Evolutionary conservation across 2,329 filamentous ascomycete species (phyloP).

Genomic region (Ascochyta pisi): DNA sequence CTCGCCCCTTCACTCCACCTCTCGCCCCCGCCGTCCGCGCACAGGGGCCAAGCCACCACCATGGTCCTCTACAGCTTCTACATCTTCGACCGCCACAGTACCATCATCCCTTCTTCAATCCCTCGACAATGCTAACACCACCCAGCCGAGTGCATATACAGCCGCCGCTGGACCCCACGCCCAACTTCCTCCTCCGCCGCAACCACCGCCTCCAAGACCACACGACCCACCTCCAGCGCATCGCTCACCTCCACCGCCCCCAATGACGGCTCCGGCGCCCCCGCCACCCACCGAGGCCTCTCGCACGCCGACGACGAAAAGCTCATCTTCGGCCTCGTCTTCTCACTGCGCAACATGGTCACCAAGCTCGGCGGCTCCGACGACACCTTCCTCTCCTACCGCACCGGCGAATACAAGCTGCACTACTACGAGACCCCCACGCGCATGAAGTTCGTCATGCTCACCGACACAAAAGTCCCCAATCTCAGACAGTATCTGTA

Average conservation of each 20-base stretch:
- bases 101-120: not conserved
- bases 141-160: conserved; percentile 96
- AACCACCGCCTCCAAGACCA: conserved; percentile 48
- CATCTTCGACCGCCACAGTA: conserved; percentile 99
- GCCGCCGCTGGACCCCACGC: conserved; percentile 76
- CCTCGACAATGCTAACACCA: conserved; percentile 17
- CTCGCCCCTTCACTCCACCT: conserved; percentile 11
- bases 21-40: not conserved
- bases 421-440: conserved; percentile 99
- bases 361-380: conserved; percentile 93
- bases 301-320: conserved; percentile 85
- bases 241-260: conserved; percentile 46
- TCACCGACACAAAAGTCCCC: conserved; percentile 86
- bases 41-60: conserved; percentile 9
- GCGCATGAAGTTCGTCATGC: conserved; percentile 93
- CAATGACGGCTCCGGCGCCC: conserved; percentile 37
- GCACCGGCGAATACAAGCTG: conserved; percentile 94
- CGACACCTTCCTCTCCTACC: conserved; percentile 90
- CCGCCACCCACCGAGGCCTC: conserved; percentile 35
- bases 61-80: conserved; percentile 99
- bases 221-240: conserved; percentile 58
- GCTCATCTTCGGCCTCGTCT: conserved; percentile 95
- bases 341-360: conserved; percentile 95
- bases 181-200: conserved; percentile 50
- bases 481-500: conserved; percentile 95